phyloP scores from a whole-genome alignment of 2,329 filamentous ascomycete genomes.

The Penicillium vulpinum region DNA sequence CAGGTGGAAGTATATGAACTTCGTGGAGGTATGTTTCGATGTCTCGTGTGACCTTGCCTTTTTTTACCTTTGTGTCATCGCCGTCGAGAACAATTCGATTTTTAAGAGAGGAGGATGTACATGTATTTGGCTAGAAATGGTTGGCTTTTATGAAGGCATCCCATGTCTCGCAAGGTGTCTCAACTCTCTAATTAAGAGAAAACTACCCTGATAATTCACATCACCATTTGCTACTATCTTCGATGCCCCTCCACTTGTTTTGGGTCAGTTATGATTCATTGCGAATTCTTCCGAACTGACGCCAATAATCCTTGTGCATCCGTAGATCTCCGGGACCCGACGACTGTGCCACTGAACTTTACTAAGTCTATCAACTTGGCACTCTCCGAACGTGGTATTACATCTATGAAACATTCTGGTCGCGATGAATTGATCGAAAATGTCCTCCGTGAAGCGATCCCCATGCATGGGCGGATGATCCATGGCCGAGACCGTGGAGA shows the following conservation, averaged over 20 bases:
- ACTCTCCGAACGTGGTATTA: conserved; percentile 88
- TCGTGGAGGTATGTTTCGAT: conserved; percentile 68
- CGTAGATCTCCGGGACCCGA: conserved; percentile 79
- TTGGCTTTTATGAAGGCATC: conserved; percentile 5
- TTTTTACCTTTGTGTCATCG: not conserved
- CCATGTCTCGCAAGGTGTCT: conserved; percentile 10
- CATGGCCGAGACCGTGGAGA: conserved; percentile 69
- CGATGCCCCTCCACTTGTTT: not conserved
- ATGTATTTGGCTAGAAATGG: not conserved
- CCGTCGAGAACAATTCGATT: not conserved
- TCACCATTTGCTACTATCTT: not conserved
- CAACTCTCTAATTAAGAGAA: not conserved
- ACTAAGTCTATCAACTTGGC: conserved; percentile 98
- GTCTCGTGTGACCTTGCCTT: not conserved
- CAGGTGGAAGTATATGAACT: conserved; percentile 94
- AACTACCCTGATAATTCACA: not conserved
- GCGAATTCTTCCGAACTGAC: conserved; percentile 17
- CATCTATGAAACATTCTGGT: conserved; percentile 73
- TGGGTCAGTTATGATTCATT: conserved; percentile 6
- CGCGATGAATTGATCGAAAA: conserved; percentile 68
- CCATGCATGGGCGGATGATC: conserved; percentile 97
- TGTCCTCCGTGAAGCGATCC: conserved; percentile 76
- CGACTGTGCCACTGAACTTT: conserved; percentile 85
- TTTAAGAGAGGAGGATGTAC: not conserved
- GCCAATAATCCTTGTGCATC: conserved; percentile 17